Conservation (phyloP, 2,329 filamentous ascomycete genomes). For the Neofusicoccum laricinum region DNA sequence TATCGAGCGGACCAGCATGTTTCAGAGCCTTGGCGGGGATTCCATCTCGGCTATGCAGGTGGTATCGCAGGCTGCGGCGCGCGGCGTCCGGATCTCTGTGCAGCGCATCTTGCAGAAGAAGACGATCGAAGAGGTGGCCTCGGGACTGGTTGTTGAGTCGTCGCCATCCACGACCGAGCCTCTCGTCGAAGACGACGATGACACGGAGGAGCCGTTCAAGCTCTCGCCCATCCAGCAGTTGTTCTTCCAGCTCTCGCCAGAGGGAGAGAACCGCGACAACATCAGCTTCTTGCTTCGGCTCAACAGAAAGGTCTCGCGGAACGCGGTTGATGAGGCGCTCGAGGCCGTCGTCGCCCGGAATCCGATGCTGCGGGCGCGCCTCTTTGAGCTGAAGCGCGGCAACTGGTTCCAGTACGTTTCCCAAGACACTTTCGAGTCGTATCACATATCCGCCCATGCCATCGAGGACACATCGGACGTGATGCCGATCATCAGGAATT, state of each 20-base stretch:
- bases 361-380: slow-evolving; percentile 34
- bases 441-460: slow-evolving; percentile 21
- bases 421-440: slow-evolving; percentile 28
- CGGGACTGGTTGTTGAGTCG: slow-evolving; percentile 20
- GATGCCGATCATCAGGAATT: background rate
- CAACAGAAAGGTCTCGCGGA: slow-evolving; percentile 23
- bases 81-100: slow-evolving; percentile 45
- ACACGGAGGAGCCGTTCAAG: slow-evolving; percentile 29
- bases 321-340: slow-evolving; percentile 26
- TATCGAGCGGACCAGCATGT: background rate
- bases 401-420: slow-evolving; percentile 33
- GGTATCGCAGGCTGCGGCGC: slow-evolving; percentile 46
- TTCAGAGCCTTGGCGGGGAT: background rate
- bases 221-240: slow-evolving; percentile 32
- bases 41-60: slow-evolving; percentile 47
- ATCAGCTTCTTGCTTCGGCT: slow-evolving; percentile 33
- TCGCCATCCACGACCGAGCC: slow-evolving; percentile 15
- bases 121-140: slow-evolving; percentile 39
- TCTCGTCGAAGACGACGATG: slow-evolving; percentile 23
- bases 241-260: slow-evolving; percentile 31
- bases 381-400: slow-evolving; percentile 23
- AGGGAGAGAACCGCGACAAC: slow-evolving; percentile 33
- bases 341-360: slow-evolving; percentile 28
- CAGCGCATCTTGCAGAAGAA: slow-evolving; percentile 49
- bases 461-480: background rate